Evolutionary conservation across 2,329 filamentous ascomycete genomes (phyloP), one percentile per base, ranked within the genome.

Genomic region (Aspergillus awamori): DNA sequence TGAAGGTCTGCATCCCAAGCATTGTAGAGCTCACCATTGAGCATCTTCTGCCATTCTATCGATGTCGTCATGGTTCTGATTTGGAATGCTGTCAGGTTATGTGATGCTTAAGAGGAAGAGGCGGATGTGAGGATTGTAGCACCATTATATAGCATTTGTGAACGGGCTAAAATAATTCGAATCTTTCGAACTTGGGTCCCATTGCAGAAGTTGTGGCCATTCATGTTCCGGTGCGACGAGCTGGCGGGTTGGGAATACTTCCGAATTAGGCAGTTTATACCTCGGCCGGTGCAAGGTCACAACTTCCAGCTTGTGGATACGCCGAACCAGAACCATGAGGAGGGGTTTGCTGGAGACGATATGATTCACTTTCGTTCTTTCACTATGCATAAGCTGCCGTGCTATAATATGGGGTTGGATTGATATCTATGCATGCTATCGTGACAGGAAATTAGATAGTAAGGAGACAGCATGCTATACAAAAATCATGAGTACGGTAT

Each of bases 31-130:
- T 72, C 70, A 1, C 70, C 70, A 13, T 66, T 67, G 43, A 72
- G 59, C 70, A 72, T 71, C 33, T 70, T 72, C 36, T 65, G 57
- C 70, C 70, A 71, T 63, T 73, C 68, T 53, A 70, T 70, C 26
- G 69, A 72, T 8, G 65, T 58, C 5, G 63, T 41, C 65, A 70
- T 70, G 1, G 26, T 59, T 20, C 8, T 36, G 10, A 24, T 11
- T 3, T 17, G 41, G 5, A 17, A 13, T 17, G 15, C 2, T 28
- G 26, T 1, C 11, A 39, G 28, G 4, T 22, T 24, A 10, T 30
- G n/a, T 45, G 38, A 30, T 15, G 11, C 24, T 8, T 17, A 3
- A 13, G n/a, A 36, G 11, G 33, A 6, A 17, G 20, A 43, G 22
- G 36, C 24, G 17, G 10, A 17, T 13, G 26, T 15, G 26, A 47